phyloP scores from a whole-genome alignment of 208 protist species.

The Spongospora subterranea region DNA sequence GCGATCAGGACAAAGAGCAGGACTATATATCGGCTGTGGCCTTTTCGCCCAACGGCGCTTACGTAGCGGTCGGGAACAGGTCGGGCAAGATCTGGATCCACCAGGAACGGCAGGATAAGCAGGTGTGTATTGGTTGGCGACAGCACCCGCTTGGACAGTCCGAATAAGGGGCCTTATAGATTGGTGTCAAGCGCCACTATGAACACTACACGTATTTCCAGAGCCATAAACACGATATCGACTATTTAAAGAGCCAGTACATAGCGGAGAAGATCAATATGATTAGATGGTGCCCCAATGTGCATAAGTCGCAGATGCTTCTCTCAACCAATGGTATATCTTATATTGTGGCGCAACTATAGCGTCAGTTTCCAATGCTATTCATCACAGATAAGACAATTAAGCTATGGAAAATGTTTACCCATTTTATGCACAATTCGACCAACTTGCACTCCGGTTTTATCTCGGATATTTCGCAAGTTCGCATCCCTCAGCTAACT shows the following conservation, averaged over 20 bases:
- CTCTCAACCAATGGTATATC: constrained; percentile 20
- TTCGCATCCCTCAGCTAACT: not conserved
- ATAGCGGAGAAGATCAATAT: constrained; percentile 58
- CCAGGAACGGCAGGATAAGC: not conserved
- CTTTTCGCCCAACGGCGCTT: constrained; percentile 41
- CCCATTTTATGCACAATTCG: constrained; percentile 23
- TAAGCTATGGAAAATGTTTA: constrained; percentile 56
- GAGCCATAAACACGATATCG: constrained; percentile 39
- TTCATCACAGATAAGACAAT: constrained; percentile 40
- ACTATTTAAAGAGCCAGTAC: constrained; percentile 52
- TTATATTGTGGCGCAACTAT: not conserved
- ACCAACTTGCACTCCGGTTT: not conserved
- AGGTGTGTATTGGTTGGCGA: not conserved
- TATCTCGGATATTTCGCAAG: not conserved
- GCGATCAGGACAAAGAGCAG: not conserved
- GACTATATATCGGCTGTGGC: constrained; percentile 46
- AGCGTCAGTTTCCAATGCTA: not conserved
- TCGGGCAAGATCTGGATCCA: constrained; percentile 49
- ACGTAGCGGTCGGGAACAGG: constrained; percentile 49
- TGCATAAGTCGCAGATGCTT: not conserved
- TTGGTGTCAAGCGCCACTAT: not conserved
- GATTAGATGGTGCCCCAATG: constrained; percentile 49
- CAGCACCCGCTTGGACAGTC: not conserved
- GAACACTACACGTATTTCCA: constrained; percentile 57
- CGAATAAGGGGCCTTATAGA: not conserved